Conservation (phyloP, 2,329 filamentous ascomycete genomes). For the Madurella mycetomatis region DNA sequence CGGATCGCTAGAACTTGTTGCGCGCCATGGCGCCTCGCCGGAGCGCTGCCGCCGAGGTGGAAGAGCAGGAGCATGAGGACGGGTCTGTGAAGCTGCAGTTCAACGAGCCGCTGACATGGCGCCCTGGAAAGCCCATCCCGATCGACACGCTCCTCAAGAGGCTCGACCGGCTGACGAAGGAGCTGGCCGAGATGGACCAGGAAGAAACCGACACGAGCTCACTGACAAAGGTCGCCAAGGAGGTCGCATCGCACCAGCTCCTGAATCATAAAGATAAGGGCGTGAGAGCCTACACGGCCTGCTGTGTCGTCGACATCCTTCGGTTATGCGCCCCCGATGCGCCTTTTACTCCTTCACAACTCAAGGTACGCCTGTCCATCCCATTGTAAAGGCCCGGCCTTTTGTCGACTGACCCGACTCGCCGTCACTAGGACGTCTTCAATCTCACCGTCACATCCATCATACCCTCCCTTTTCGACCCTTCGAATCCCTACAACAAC, state of each 20-base stretch:
- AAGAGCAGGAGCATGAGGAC: conserved; percentile 38
- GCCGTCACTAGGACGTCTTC: conserved; percentile 76
- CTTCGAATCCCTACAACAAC: conserved; percentile 82
- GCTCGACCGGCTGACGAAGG: conserved; percentile 73
- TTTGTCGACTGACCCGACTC: conserved; percentile 20
- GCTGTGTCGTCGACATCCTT: conserved; percentile 89
- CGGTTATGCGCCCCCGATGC: conserved; percentile 91
- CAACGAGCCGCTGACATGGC: conserved; percentile 84
- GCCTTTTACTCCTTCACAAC: conserved; percentile 82
- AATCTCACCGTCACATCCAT: conserved; percentile 79
- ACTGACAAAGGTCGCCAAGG: conserved; percentile 76
- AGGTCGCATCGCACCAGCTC: conserved; percentile 76
- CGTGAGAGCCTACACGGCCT: conserved; percentile 81
- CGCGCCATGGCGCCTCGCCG: conserved; percentile 38
- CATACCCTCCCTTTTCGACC: conserved; percentile 79
- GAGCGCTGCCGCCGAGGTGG: conserved; percentile 37
- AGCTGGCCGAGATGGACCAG: conserved; percentile 82
- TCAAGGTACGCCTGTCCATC: conserved; percentile 64
- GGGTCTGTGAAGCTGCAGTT: conserved; percentile 60
- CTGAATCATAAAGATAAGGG: conserved; percentile 90
- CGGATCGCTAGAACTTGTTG: conserved; percentile 7
- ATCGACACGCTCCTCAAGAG: conserved; percentile 77
- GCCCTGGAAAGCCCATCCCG: conserved; percentile 82
- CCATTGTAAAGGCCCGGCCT: not conserved
- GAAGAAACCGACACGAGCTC: conserved; percentile 79